Conservation (phyloP, 805 yeast species). For the Candida silvicultrix region DNA sequence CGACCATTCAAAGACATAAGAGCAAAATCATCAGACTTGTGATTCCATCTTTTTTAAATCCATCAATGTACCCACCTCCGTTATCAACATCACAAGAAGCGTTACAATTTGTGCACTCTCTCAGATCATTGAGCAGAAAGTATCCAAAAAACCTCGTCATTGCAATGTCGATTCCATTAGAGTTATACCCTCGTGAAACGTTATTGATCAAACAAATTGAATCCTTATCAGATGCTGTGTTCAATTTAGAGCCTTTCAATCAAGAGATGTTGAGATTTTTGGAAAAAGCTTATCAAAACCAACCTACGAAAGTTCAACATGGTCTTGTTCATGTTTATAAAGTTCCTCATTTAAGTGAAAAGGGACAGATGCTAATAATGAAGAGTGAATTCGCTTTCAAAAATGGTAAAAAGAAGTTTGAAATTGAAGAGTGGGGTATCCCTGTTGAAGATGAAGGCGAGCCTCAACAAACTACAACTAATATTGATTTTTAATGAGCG, state of each 20-base stretch:
- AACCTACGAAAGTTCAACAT: constrained; percentile 74
- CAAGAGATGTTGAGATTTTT: constrained; percentile 62
- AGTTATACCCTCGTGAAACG: constrained; percentile 53
- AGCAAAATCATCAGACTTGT: constrained; percentile 55
- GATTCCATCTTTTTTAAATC: constrained; percentile 75
- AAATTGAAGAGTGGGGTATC: constrained; percentile 92
- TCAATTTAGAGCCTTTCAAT: constrained; percentile 77
- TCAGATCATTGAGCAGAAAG: constrained; percentile 47
- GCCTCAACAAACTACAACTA: constrained; percentile 18
- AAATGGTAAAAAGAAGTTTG: constrained; percentile 77
- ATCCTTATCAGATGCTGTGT: constrained; percentile 54
- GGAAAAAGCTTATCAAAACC: constrained; percentile 63
- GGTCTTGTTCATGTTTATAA: constrained; percentile 77
- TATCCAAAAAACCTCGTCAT: constrained; percentile 41
- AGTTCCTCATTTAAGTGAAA: constrained; percentile 63
- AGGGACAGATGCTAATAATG: constrained; percentile 74
- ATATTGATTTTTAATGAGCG: constrained; percentile 13
- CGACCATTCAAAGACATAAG: constrained; percentile 34
- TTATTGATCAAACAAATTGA: constrained; percentile 48
- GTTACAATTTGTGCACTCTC: constrained; percentile 53
- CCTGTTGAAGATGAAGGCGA: constrained; percentile 74
- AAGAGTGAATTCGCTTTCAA: constrained; percentile 79
- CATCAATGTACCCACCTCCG: constrained; percentile 58
- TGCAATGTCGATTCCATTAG: constrained; percentile 53
- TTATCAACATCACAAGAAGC: constrained; percentile 39